Percentiles rank a stretch among this genome's conserved stretches.
Evolutionary conservation across 1,139 yeast genomes (phyloP).

Genomic region (Diutina rugosa): DNA sequence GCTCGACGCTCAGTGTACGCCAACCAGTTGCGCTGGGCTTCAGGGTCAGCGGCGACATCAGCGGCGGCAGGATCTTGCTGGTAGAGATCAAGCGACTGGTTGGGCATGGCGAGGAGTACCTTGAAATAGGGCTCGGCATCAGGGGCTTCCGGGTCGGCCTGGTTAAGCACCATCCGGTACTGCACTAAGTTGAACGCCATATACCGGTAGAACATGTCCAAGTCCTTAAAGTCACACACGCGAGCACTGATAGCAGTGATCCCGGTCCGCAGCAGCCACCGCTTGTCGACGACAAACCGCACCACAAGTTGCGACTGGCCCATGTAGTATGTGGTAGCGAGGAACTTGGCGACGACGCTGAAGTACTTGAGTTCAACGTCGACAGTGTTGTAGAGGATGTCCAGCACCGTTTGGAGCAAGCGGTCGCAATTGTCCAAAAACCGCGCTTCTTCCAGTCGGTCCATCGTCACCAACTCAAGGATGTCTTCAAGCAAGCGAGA

Average conservation of each 20-base stretch:
- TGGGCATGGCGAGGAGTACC: not conserved
- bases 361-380: constrained; percentile 6
- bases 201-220: constrained; percentile 17
- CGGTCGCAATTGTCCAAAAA: constrained; percentile 6
- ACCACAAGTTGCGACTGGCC: constrained; percentile 13
- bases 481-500: constrained; percentile 5
- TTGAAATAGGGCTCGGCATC: not conserved
- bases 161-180: not conserved
- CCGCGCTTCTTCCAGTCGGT: constrained; percentile 4
- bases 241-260: constrained; percentile 9
- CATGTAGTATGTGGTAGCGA: constrained; percentile 12
- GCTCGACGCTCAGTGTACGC: not conserved
- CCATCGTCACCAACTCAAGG: constrained; percentile 5
- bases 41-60: not conserved
- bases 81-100: not conserved
- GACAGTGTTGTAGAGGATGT: constrained; percentile 3
- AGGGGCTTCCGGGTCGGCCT: not conserved
- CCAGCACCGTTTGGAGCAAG: constrained; percentile 4
- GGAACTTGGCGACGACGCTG: constrained; percentile 11
- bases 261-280: constrained; percentile 3
- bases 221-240: constrained; percentile 10
- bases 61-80: not conserved
- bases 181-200: constrained; percentile 17
- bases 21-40: not conserved
- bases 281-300: constrained; percentile 7